phyloP scores from a whole-genome alignment of 768 basidiomycete genomes.

The Pisolithus sp. region DNA sequence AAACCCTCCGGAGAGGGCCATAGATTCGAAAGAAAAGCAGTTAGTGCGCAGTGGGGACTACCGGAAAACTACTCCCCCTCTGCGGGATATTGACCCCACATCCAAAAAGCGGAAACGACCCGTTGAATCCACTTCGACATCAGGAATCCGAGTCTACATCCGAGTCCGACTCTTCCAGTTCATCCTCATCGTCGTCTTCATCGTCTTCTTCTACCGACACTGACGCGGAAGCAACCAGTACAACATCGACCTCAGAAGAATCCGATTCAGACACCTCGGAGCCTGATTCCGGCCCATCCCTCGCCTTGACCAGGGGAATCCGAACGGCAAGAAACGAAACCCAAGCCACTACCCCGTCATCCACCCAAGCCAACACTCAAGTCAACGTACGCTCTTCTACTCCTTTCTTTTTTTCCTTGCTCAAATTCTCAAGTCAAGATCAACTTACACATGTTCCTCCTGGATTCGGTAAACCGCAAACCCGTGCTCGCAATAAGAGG shows the following conservation, averaged over 20 bases:
- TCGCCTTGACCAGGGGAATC: constrained; percentile 4
- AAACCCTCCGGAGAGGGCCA: neutral
- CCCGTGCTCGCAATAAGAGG: constrained; percentile 53
- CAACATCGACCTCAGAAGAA: constrained; percentile 1
- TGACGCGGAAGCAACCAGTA: constrained; percentile 6
- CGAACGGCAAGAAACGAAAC: neutral
- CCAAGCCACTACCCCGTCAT: neutral
- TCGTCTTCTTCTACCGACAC: constrained; percentile 10
- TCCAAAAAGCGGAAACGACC: constrained; percentile 24
- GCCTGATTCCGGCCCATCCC: constrained; percentile 13
- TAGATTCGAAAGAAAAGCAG: neutral
- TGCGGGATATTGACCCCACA: neutral
- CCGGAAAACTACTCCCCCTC: neutral
- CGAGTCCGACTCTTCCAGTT: constrained; percentile 9
- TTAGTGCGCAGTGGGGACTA: neutral
- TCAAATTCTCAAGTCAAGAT: neutral
- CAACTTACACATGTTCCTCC: constrained; percentile 38
- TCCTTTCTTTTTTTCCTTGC: neutral
- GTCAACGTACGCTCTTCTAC: neutral
- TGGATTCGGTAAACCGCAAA: constrained; percentile 52
- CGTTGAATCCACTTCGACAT: constrained; percentile 6
- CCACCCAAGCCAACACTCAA: neutral
- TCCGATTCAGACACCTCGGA: constrained; percentile 20
- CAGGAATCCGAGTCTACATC: constrained; percentile 18
- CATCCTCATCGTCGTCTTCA: constrained; percentile 7